A percentile compares a stretch with the other conserved stretches of the same genome.
Evolutionary conservation across 2,329 filamentous ascomycete species (phyloP).

Genomic region (Conoideocrella luteorostrata): DNA sequence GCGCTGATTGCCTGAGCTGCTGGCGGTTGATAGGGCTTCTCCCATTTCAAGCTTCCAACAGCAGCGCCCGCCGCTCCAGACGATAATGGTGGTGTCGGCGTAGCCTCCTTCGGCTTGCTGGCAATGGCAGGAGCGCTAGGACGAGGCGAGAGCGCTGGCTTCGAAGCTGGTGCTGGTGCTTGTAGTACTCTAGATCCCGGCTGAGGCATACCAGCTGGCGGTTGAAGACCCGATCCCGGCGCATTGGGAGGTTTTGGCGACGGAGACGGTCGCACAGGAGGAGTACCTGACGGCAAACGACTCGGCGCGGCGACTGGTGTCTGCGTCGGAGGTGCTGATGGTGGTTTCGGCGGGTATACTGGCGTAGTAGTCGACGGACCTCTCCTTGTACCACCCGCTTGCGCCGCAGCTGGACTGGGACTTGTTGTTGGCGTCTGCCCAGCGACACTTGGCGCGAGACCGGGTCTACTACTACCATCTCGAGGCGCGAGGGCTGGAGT

Average conservation of each 20-base stretch:
- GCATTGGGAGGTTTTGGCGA: slow-evolving; percentile 24
- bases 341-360: slow-evolving; percentile 29
- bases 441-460: slow-evolving; percentile 1
- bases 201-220: slow-evolving; percentile 26
- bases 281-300: slow-evolving; percentile 20
- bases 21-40: slow-evolving; percentile 34
- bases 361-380: slow-evolving; percentile 24
- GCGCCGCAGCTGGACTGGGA: slow-evolving; percentile 11
- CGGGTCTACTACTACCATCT: slow-evolving; percentile 24
- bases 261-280: slow-evolving; percentile 21
- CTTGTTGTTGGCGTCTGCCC: slow-evolving; percentile 6
- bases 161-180: slow-evolving; percentile 22
- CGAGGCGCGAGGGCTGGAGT: slow-evolving; percentile 26
- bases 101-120: slow-evolving; percentile 23
- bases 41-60: slow-evolving; percentile 30
- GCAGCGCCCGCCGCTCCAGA: not conserved
- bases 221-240: slow-evolving; percentile 28
- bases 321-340: slow-evolving; percentile 14
- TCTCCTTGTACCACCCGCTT: slow-evolving; percentile 17
- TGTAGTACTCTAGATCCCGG: slow-evolving; percentile 26
- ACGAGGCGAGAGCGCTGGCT: slow-evolving; percentile 26
- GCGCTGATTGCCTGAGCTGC: slow-evolving; percentile 12
- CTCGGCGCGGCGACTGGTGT: slow-evolving; percentile 22
- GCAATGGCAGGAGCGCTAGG: slow-evolving; percentile 20
- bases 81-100: not conserved